phyloP scores from a whole-genome alignment of 2,329 filamentous ascomycete species.

The Hymenotorrendiella dingleyae region DNA sequence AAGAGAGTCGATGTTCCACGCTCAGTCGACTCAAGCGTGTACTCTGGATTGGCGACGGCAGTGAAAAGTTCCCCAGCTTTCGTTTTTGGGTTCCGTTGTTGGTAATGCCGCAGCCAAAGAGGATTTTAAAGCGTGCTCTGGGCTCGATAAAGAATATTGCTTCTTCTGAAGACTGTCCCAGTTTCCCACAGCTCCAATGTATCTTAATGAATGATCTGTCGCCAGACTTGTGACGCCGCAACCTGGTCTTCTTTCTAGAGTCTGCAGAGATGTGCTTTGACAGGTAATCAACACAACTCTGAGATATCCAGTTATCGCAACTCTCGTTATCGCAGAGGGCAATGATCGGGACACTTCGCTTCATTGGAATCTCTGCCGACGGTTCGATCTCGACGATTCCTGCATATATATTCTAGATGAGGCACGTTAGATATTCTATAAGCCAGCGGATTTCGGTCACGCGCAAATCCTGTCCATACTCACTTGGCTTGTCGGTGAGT shows the following conservation, averaged over 20 bases:
- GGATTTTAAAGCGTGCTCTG: neutral
- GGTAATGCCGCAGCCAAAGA: neutral
- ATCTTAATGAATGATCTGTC: neutral
- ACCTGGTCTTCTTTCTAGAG: neutral
- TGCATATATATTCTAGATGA: neutral
- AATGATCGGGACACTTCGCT: neutral
- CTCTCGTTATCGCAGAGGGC: neutral
- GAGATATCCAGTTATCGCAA: constrained; percentile 1
- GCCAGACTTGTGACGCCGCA: neutral
- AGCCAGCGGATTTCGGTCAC: neutral
- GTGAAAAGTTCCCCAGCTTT: neutral
- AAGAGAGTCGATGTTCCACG: neutral
- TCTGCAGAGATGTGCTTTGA: neutral
- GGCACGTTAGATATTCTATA: neutral
- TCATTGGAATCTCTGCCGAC: neutral
- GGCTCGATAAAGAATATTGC: neutral
- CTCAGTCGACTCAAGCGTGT: neutral
- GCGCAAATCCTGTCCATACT: neutral
- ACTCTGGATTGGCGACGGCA: neutral
- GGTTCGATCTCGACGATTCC: constrained; percentile 1
- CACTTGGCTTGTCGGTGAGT: neutral
- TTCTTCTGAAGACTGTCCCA: neutral
- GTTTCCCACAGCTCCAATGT: constrained; percentile 1
- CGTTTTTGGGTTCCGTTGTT: neutral
- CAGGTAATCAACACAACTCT: neutral